These are phyloP conservation scores for Colletotrichum sp. DNA, from an alignment of 2,329 filamentous ascomycete species.

Conservation along the genomic window DNA sequence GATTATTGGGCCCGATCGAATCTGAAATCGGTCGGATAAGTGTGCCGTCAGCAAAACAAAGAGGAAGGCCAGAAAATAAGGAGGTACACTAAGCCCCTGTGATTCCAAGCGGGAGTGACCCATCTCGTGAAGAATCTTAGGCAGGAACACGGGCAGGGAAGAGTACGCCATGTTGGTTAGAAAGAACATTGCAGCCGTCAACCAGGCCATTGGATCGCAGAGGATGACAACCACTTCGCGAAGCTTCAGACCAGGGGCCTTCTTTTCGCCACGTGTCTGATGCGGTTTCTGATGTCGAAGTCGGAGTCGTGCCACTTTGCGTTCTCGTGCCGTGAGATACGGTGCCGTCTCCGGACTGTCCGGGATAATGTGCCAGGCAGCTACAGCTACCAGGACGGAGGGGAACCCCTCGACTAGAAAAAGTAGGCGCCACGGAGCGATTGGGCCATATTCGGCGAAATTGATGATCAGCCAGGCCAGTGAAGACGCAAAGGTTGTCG, in stretches of 20 bases:
- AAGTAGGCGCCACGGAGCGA: conserved; percentile 84
- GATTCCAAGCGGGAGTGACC: conserved; percentile 71
- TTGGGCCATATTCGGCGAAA: conserved; percentile 66
- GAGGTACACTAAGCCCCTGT: conserved; percentile 82
- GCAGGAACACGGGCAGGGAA: conserved; percentile 86
- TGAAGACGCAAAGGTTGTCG: conserved; percentile 81
- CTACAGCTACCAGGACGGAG: conserved; percentile 74
- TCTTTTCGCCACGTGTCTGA: conserved; percentile 22
- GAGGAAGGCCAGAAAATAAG: conserved; percentile 78
- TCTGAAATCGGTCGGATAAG: conserved; percentile 70
- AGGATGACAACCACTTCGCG: conserved; percentile 65
- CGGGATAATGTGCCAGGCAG: conserved; percentile 78
- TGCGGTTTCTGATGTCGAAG: conserved; percentile 57
- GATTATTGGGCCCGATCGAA: conserved; percentile 71
- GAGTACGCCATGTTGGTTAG: conserved; percentile 87
- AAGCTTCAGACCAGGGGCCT: conserved; percentile 50
- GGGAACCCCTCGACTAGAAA: conserved; percentile 89
- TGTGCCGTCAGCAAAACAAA: conserved; percentile 75
- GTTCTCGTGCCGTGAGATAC: conserved; percentile 68
- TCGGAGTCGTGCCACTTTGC: conserved; percentile 73
- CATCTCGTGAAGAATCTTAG: conserved; percentile 80
- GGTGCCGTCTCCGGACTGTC: conserved; percentile 73
- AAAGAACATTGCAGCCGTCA: conserved; percentile 85
- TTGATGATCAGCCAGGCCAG: conserved; percentile 81
- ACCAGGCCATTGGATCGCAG: conserved; percentile 71